Conservation (phyloP, 306 rosid genomes). For the Alnus glutinosa region DNA sequence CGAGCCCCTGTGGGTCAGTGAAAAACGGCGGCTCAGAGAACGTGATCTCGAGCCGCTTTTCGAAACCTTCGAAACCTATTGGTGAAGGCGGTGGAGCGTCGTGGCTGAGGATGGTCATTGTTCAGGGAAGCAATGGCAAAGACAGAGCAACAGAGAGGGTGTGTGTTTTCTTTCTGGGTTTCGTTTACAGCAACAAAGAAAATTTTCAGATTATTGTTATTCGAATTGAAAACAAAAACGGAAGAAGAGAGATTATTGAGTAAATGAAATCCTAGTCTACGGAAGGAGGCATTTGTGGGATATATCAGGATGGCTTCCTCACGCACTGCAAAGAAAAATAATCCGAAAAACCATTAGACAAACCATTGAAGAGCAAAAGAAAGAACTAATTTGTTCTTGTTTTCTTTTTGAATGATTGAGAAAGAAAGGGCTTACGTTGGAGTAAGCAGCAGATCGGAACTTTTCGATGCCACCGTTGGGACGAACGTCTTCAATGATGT, state of each 20-base stretch:
- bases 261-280: constrained; percentile 24
- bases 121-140: neutral
- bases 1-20: constrained; percentile 41
- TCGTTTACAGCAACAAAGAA: neutral
- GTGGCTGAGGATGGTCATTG: constrained; percentile 16
- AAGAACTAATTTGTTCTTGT: neutral
- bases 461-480: constrained; percentile 68
- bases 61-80: constrained; percentile 67
- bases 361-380: neutral
- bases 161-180: neutral
- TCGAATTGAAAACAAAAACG: neutral
- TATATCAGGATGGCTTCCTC: constrained; percentile 60
- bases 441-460: constrained; percentile 65
- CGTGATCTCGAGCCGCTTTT: constrained; percentile 58
- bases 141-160: neutral
- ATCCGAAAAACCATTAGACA: neutral
- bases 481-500: constrained; percentile 69
- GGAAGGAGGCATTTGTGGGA: constrained; percentile 12
- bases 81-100: constrained; percentile 30
- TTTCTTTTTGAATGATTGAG: neutral
- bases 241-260: neutral
- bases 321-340: constrained; percentile 39
- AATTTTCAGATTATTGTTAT: neutral
- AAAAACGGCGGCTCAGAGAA: constrained; percentile 39
- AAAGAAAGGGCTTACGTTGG: constrained; percentile 46